These are phyloP conservation scores for Eucalyptus cladocalyx DNA, from an alignment of 345 rosid species.

Conservation along the genomic window DNA sequence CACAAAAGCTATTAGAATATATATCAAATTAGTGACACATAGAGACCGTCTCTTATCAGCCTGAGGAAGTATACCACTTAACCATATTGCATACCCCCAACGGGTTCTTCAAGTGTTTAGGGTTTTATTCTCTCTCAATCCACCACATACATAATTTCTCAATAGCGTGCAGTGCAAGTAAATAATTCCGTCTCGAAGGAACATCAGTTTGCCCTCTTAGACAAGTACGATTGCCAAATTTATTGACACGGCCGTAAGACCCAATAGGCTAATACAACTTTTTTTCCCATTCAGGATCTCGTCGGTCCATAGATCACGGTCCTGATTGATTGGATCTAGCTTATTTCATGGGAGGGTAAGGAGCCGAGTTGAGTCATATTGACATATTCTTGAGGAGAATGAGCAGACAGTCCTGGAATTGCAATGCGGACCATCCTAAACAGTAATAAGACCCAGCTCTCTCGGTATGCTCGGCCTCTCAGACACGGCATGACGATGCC, in stretches of 20 bases:
- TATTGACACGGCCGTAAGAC: neutral
- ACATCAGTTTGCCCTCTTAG: neutral
- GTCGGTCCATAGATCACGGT: neutral
- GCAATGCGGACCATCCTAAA: conserved; percentile 29
- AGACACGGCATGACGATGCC: conserved; percentile 28
- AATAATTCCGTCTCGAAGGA: neutral
- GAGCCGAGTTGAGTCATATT: conserved; percentile 38
- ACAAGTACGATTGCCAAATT: neutral
- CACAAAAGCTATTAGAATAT: neutral
- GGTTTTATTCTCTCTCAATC: neutral
- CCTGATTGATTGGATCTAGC: neutral
- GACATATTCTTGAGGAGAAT: conserved; percentile 42
- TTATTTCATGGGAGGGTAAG: neutral
- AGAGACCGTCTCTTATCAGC: no score
- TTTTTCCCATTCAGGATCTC: neutral
- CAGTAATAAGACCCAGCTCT: conserved; percentile 34
- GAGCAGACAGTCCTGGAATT: conserved; percentile 54
- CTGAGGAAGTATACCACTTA: neutral
- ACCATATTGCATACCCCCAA: neutral
- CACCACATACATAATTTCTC: neutral
- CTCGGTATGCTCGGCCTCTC: conserved; percentile 31
- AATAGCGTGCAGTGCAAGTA: neutral
- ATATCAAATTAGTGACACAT: neutral
- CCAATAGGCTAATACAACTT: neutral
- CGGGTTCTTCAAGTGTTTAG: neutral